These are phyloP conservation scores for Leptographium flavum DNA, from an alignment of 2,329 filamentous ascomycete genomes.

Conservation along the genomic window DNA sequence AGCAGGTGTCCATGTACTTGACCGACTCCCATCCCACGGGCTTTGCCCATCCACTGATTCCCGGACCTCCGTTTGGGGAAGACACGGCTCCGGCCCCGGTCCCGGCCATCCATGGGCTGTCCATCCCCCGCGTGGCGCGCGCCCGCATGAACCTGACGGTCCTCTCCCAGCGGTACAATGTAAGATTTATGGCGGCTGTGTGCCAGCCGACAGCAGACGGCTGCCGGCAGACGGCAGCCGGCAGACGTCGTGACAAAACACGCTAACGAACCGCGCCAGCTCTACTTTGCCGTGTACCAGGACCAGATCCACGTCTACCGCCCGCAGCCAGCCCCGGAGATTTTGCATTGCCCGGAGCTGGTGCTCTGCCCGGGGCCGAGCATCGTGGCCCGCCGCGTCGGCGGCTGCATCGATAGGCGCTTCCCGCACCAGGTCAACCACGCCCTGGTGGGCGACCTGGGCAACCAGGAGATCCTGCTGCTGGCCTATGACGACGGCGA, in stretches of 20 bases:
- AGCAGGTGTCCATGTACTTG: too few relatives aligned
- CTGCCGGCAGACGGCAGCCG: too few relatives aligned
- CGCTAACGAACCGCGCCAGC: constrained; percentile 19
- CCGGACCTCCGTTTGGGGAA: not conserved
- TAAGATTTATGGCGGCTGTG: constrained; percentile 14
- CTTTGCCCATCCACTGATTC: too few relatives aligned
- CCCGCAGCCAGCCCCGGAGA: constrained; percentile 33
- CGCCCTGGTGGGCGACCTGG: constrained; percentile 53
- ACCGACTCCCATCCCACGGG: too few relatives aligned
- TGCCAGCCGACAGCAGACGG: too few relatives aligned
- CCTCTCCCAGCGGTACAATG: constrained; percentile 43
- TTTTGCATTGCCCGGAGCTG: constrained; percentile 34
- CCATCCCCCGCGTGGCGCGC: constrained; percentile 16
- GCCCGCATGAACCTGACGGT: constrained; percentile 40
- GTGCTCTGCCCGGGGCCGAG: constrained; percentile 31
- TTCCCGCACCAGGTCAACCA: constrained; percentile 54
- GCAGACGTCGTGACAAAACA: not conserved
- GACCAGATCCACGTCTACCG: constrained; percentile 42
- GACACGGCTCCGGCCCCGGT: not conserved
- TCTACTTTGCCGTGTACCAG: constrained; percentile 47
- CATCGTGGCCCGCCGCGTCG: constrained; percentile 22
- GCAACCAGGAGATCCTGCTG: constrained; percentile 53
- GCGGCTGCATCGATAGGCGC: constrained; percentile 36
- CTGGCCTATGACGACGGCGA: constrained; percentile 63
- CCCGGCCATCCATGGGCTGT: not conserved